Evolutionary conservation across 73 alveolate species (phyloP).

Genomic region (Stentor coeruleus): DNA sequence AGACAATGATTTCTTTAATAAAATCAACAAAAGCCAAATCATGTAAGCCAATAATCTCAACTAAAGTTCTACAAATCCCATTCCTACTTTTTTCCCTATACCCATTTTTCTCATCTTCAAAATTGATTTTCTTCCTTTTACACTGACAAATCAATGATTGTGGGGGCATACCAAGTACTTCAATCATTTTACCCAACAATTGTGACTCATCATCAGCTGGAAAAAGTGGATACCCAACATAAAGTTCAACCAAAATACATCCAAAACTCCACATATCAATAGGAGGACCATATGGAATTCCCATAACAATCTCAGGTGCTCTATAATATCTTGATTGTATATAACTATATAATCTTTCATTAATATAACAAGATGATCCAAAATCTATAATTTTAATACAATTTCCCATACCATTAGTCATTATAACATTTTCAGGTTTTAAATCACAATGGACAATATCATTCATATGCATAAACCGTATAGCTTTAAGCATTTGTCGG

Average conservation of each 20-base stretch:
- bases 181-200: conserved; percentile 20
- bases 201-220: conserved; percentile 48
- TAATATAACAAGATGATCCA: conserved; percentile 31
- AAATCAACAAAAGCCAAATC: too few relatives aligned
- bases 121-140: too few relatives aligned
- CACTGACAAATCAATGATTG: too few relatives aligned
- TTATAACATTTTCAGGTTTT: conserved; percentile 56
- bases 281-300: conserved; percentile 67
- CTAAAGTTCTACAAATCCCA: too few relatives aligned
- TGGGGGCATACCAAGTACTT: conserved; percentile 31
- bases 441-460: conserved; percentile 57
- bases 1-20: too few relatives aligned
- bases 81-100: too few relatives aligned
- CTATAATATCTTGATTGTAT: conserved; percentile 82
- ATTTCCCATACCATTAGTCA: conserved; percentile 25
- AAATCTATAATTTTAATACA: conserved; percentile 28
- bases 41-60: too few relatives aligned
- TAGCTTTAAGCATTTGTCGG: conserved; percentile 38
- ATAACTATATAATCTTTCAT: conserved; percentile 43
- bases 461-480: conserved; percentile 28
- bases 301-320: conserved; percentile 88
- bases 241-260: conserved; percentile 69
- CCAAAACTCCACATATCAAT: conserved; percentile 90
- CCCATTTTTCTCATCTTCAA: too few relatives aligned
- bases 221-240: conserved; percentile 61